These are phyloP conservation scores for Clonostachys rhizophaga DNA, from an alignment of 2,329 filamentous ascomycete species.

Conservation along the genomic window DNA sequence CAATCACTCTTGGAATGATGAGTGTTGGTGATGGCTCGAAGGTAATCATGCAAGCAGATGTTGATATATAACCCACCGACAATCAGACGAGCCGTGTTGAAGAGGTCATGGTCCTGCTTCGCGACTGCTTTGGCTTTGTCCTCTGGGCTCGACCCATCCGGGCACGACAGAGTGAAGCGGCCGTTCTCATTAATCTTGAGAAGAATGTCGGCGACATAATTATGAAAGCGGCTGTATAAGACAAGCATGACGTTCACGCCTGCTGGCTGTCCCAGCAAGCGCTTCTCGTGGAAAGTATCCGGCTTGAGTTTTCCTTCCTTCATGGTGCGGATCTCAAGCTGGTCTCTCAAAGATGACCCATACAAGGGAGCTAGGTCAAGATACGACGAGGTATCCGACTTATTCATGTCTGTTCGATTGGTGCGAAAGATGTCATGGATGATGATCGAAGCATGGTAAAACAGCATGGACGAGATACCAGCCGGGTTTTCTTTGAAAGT, in stretches of 20 bases:
- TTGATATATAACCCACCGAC: constrained; percentile 51
- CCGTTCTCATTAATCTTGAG: constrained; percentile 63
- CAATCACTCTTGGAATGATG: constrained; percentile 54
- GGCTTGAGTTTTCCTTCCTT: constrained; percentile 66
- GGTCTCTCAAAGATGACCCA: constrained; percentile 60
- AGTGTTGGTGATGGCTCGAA: constrained; percentile 55
- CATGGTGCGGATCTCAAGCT: constrained; percentile 57
- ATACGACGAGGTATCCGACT: constrained; percentile 68
- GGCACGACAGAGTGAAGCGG: constrained; percentile 45
- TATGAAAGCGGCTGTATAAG: constrained; percentile 68
- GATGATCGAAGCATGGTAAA: constrained; percentile 66
- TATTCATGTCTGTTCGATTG: constrained; percentile 55
- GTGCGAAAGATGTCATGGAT: constrained; percentile 30
- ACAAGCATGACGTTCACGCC: constrained; percentile 65
- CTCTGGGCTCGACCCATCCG: constrained; percentile 12
- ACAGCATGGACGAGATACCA: constrained; percentile 70
- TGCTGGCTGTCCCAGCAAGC: constrained; percentile 61
- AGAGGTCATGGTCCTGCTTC: constrained; percentile 46
- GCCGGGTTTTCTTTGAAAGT: constrained; percentile 61
- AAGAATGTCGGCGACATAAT: constrained; percentile 59
- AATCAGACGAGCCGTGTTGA: constrained; percentile 50
- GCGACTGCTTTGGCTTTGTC: constrained; percentile 24
- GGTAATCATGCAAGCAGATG: constrained; percentile 54
- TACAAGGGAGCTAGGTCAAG: constrained; percentile 71
- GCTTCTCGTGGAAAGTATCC: constrained; percentile 64